Evolutionary conservation across 495 filamentous ascomycete species (phyloP), one percentile per base, ranked within the genome.

Genomic region (Aspergillus heteromorphus): DNA sequence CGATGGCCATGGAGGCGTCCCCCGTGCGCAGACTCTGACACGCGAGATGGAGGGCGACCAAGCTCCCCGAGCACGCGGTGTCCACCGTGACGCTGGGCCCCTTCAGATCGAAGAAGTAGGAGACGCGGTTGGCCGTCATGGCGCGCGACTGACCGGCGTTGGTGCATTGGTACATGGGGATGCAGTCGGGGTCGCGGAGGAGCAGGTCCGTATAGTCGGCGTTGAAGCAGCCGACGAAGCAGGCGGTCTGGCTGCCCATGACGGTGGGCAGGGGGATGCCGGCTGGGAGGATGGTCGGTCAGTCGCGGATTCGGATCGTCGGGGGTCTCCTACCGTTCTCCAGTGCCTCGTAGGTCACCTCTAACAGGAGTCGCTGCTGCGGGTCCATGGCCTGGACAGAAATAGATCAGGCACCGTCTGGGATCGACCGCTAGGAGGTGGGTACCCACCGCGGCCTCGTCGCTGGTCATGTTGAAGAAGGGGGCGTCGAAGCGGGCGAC

Each of bases 301-400:
- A 29, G 9, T 8, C 40, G 11, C 20, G 4, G 40, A 4, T 27
- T 27, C 14, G 6, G 4, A 1, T 8, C 21, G 13, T 23, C 6
- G 30, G 21, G 19, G 21, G 19, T 16, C 13, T 14, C 38, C 2
- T 53, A 53, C 51, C 41, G 41, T 51, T 51, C 29, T 86, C 82
- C 13, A 85, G 63, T 0, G 73, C 77, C 55, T 85, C 80, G 36
- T 82, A 86, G 11, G 76, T 71, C n/a, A 71, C 65, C 59, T 85
- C 83, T 1, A 86, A 70, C 16, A 80, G 62, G 9, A 80, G 58
- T 9, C 73, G 58, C 40, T 75, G 72, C 30, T 73, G 65, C 2
- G 73, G 73, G 47, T 76, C 73, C 57, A 75, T 67, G 9, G 60
- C 57, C 53, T 29, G 45, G 13, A 31, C 23, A 9, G 3, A 16